Evolutionary conservation across 192 early-diverging fungal species (phyloP).

Genomic region (Pilaira anomala): DNA sequence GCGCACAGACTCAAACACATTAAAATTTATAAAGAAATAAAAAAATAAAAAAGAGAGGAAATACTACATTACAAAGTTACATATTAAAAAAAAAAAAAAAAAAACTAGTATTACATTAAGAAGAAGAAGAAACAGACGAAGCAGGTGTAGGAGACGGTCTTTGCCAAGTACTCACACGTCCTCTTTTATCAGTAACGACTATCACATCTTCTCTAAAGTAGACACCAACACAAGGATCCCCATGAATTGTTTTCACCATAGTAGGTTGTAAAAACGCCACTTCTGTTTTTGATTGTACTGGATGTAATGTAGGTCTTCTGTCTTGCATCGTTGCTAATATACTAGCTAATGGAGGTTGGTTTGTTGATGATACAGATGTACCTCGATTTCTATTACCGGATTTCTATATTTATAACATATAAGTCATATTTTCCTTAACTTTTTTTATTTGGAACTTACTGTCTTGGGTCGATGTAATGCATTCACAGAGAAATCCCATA

Average conservation of each 20-base stretch:
- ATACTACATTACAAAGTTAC: no score
- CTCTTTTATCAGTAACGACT: conserved; percentile 39
- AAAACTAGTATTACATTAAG: background rate
- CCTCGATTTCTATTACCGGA: conserved; percentile 24
- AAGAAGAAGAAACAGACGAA: background rate
- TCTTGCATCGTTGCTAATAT: conserved; percentile 14
- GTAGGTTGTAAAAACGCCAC: conserved; percentile 38
- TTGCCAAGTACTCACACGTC: conserved; percentile 31
- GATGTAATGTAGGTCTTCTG: conserved; percentile 23
- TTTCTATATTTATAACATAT: background rate
- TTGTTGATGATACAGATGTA: conserved; percentile 32
- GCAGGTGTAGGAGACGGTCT: conserved; percentile 17
- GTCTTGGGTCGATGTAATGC: conserved; percentile 76
- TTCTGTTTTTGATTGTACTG: conserved; percentile 30
- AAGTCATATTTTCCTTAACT: background rate
- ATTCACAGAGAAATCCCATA: conserved; percentile 94
- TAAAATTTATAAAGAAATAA: no score
- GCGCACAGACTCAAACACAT: no score
- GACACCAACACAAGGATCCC: conserved; percentile 35
- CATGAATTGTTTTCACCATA: conserved; percentile 36
- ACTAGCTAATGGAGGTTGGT: conserved; percentile 6
- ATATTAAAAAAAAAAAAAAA: background rate
- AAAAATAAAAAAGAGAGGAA: no score
- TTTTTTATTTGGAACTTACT: conserved; percentile 30
- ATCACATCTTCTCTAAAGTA: conserved; percentile 40